Evolutionary conservation across 148 eudicot genomes (phyloP).

Genomic region (Beta vulgaris): DNA sequence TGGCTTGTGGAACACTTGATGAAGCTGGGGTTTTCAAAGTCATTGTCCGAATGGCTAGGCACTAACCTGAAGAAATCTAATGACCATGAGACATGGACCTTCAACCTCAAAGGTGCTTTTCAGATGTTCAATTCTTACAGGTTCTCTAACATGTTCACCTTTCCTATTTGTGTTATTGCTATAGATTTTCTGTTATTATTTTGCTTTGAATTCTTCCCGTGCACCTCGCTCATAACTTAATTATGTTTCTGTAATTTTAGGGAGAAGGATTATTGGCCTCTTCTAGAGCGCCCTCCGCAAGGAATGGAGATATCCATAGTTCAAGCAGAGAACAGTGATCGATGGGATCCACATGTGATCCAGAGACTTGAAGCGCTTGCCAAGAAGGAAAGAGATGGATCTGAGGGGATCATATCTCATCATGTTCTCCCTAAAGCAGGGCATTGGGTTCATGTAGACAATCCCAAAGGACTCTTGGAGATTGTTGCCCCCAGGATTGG

Average conservation of each 20-base stretch:
- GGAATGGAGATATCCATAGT: conserved; percentile 68
- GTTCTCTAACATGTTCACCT: conserved; percentile 23
- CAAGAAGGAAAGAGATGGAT: conserved; percentile 34
- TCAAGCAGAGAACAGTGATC: conserved; percentile 90
- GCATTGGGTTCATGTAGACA: conserved; percentile 98
- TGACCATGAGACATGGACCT: conserved; percentile 72
- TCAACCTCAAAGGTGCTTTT: conserved; percentile 85
- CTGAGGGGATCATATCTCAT: conserved; percentile 60
- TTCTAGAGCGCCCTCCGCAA: conserved; percentile 72
- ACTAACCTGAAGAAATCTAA: conserved; percentile 78
- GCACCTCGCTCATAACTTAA: background rate
- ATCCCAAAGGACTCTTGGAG: conserved; percentile 88
- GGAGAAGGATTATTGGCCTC: conserved; percentile 76
- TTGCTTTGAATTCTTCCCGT: too few species aligned
- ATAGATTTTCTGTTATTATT: background rate
- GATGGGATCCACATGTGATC: conserved; percentile 64
- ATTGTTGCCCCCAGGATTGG: conserved; percentile 78
- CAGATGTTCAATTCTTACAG: conserved; percentile 95
- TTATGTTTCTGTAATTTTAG: conserved; percentile 29
- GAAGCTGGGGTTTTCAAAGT: conserved; percentile 82
- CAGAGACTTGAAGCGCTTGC: conserved; percentile 62
- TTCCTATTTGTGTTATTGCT: background rate
- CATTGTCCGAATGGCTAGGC: conserved; percentile 89
- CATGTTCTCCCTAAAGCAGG: conserved; percentile 86
- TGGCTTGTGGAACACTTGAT: conserved; percentile 96